Evolutionary conservation across 768 basidiomycete genomes (phyloP), one percentile per base, ranked within the genome.

Genomic region (Leccinellum luteum): DNA sequence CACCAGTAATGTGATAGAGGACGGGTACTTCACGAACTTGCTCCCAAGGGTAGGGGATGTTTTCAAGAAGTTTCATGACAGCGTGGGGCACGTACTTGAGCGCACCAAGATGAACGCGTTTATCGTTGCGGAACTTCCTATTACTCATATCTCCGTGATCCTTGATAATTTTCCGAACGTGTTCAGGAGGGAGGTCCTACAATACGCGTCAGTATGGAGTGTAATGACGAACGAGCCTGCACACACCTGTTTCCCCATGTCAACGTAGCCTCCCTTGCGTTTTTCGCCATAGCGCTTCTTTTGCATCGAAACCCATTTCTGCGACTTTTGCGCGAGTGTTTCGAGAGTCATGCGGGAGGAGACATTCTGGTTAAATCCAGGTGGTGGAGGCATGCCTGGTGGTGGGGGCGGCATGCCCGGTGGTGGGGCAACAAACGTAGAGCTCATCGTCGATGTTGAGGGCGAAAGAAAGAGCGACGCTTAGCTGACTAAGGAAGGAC

Each of bases 61-160:
- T 99, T 79, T 99, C 97, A 64, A 99, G 81, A 60, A 99, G 82
- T 77, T 99, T 99, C 89, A 98, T 92, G 58, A 99, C 97, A 44
- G 97, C 97, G 75, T 99, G 97, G 21, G 97, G 97, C 52, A 99
- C 95, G 73, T 98, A 99, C 77, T 94, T 94, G 69, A 98, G 83
- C 34, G 97, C 97, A 63, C 97, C 97, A 30, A 99, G 85, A 75
- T 99, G 97, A 43, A 99, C 97, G 61, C 97, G 92, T 78, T 99
- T 99, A 81, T 99, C 97, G 71, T 96, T 97, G 64, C 97, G 81
- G 75, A 98, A 99, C 80, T 99, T 99, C 73, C 97, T 86, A 73
- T 95, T 96, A 75, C 92, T 94, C 97, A 99, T 98, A 78, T 98
- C 95, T 63, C 96, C 95, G 67, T 98, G 96, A 75, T 98, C 97